Evolutionary conservation across 768 basidiomycete genomes (phyloP), one percentile per base, ranked within the genome.

Genomic region (Galerina sulciceps): DNA sequence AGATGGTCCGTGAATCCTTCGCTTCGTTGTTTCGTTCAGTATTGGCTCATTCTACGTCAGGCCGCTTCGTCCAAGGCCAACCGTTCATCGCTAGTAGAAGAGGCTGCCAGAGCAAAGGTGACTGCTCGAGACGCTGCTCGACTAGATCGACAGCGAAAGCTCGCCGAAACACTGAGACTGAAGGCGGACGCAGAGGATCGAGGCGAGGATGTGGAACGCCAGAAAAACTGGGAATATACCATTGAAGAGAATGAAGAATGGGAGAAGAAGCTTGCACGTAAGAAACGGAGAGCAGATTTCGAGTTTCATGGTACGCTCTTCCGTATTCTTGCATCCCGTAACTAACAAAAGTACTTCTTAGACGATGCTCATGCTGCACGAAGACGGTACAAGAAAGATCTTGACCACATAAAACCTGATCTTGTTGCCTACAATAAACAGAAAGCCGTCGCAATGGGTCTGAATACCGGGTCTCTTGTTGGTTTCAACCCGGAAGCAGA

Each of bases 241-340:
- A 87, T 97, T 57, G 94, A 98, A 75, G 94, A 98, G 75, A 96
- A 95, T 69, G 94, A 99, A 60, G 81, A 87, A 56, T 99, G 97
- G 97, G 95, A 97, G 78, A 91, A 91, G 81, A 94, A 95, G 72
- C 72, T 85, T 64, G 88, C 87, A 22, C 77, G 89, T 67, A 98
- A 95, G 75, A 85, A 84, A 62, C 81, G 94, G 71, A 82, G 93
- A 72, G 92, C 88, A 9, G 93, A 96, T 73, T 93, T 88, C 63
- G 88, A 91, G 72, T 99, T 97, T 70, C 91, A 96, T 70, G 93
- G 96, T 95, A 57, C 26, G 48, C 91, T 63, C 41, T 59, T 14
- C 26, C 15, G n/a, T 8, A 36, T 8, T 3, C 52, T 14, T 10
- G 6, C 22, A 40, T 10, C 36, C n/a, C 14, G 48, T 60, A 45